A percentile compares a stretch with the other conserved stretches of the same genome.
Evolutionary conservation across 2,329 filamentous ascomycete species (phyloP).

Genomic region (Aureobasidium zeae): DNA sequence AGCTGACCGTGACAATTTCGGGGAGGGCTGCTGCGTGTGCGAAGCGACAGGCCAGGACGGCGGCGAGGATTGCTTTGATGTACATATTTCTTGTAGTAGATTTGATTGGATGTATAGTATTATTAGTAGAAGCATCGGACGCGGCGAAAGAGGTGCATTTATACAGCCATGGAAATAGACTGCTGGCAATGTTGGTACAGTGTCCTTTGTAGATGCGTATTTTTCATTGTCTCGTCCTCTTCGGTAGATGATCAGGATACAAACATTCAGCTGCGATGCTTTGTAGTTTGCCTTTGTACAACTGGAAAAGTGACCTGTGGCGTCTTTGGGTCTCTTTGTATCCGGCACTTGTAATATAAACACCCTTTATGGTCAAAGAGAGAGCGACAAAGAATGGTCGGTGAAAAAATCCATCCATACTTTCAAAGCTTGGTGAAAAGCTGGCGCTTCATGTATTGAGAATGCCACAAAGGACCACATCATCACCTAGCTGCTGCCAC

Average conservation of each 20-base stretch:
- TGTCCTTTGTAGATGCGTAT: neutral
- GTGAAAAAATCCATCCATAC: too few species aligned
- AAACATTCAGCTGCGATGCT: too few species aligned
- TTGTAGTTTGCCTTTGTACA: too few species aligned
- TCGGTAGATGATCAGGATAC: too few species aligned
- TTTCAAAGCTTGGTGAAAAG: too few species aligned
- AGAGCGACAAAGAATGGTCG: neutral
- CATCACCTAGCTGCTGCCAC: constrained; percentile 73
- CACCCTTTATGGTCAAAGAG: neutral
- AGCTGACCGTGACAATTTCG: constrained; percentile 6
- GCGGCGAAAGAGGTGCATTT: neutral
- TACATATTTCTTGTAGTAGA: constrained; percentile 6
- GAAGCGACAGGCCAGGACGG: constrained; percentile 16
- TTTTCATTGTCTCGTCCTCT: neutral
- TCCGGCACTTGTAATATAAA: neutral
- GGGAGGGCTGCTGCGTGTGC: constrained; percentile 12
- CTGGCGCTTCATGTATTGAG: too few species aligned
- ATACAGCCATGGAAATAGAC: neutral
- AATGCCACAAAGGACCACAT: constrained; percentile 71
- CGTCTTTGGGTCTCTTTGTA: neutral
- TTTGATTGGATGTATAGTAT: neutral
- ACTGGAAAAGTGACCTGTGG: too few species aligned
- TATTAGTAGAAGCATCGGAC: neutral
- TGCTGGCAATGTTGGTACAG: too few species aligned
- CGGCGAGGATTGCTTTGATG: neutral